Conservation (phyloP, 768 basidiomycete genomes). For the Megacollybia marginata region DNA sequence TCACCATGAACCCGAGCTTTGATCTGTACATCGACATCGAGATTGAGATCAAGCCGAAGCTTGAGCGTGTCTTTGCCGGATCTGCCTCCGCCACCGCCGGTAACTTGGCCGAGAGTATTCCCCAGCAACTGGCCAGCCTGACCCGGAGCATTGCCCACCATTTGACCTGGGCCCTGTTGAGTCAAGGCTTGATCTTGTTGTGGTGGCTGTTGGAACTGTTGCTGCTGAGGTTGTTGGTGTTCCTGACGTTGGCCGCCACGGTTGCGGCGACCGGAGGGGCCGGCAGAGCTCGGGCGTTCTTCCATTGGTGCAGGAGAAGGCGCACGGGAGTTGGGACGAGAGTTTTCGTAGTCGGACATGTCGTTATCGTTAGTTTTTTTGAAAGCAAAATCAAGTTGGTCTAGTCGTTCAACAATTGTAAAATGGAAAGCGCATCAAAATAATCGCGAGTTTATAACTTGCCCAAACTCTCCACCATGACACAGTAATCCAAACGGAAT, state of each 20-base stretch:
- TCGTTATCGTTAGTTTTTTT: neutral
- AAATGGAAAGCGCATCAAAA: too few species aligned
- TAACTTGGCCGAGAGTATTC: neutral
- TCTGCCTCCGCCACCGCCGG: neutral
- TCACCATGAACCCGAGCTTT: constrained; percentile 13
- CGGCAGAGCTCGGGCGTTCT: constrained; percentile 1
- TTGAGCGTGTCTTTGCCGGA: constrained; percentile 9
- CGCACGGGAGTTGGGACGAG: constrained; percentile 1
- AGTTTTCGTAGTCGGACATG: constrained; percentile 1
- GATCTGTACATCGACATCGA: constrained; percentile 12
- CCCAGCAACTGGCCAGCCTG: constrained; percentile 1
- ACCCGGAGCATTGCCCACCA: too few species aligned
- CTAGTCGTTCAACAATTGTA: too few species aligned
- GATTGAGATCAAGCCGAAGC: constrained; percentile 11
- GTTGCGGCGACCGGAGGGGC: neutral
- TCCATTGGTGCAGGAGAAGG: constrained; percentile 5
- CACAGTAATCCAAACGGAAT: too few species aligned
- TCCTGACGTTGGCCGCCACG: neutral
- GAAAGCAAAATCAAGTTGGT: neutral
- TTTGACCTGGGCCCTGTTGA: constrained; percentile 1
- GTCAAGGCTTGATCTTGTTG: constrained; percentile 1
- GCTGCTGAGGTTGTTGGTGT: constrained; percentile 1
- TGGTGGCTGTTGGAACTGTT: neutral
- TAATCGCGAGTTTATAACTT: too few species aligned
- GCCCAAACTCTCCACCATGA: too few species aligned